These are phyloP conservation scores for Trichoderma sp. DNA, from an alignment of 2,329 filamentous ascomycete species.

Conservation along the genomic window DNA sequence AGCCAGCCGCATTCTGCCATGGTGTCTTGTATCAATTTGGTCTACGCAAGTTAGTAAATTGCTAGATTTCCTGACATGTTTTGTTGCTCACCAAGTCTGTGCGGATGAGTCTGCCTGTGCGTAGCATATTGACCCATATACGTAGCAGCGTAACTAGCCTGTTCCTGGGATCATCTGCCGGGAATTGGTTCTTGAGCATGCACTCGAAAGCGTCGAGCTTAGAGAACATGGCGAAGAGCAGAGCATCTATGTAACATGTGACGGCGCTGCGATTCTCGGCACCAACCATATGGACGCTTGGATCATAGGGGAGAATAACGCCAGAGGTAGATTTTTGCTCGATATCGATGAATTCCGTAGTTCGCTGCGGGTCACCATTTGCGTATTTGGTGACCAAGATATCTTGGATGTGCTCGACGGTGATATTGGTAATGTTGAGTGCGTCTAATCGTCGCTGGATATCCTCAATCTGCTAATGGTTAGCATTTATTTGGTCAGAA, in stretches of 20 bases:
- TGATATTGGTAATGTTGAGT: constrained; percentile 51
- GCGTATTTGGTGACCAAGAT: constrained; percentile 66
- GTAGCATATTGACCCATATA: constrained; percentile 90
- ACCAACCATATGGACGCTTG: constrained; percentile 73
- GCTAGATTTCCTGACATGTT: not conserved
- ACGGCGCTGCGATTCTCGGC: constrained; percentile 84
- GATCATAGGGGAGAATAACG: constrained; percentile 74
- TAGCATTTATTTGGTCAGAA: not conserved
- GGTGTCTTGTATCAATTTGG: constrained; percentile 78
- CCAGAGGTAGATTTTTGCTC: constrained; percentile 82
- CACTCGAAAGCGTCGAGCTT: constrained; percentile 88
- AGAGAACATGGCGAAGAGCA: constrained; percentile 96
- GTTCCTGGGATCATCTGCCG: constrained; percentile 66
- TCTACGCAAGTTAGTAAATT: constrained; percentile 54
- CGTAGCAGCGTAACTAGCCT: constrained; percentile 78
- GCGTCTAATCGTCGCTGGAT: constrained; percentile 48
- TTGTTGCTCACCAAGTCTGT: constrained; percentile 71
- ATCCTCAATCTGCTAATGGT: constrained; percentile 45
- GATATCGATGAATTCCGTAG: constrained; percentile 75
- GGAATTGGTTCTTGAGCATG: constrained; percentile 80
- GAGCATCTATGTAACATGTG: constrained; percentile 91
- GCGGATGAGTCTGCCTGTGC: constrained; percentile 82
- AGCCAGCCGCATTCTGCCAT: constrained; percentile 86
- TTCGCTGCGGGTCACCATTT: constrained; percentile 71
- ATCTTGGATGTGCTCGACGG: constrained; percentile 61